A percentile compares a stretch with the other conserved stretches of the same genome.
phyloP scores from a whole-genome alignment of 2,329 filamentous ascomycete species.

The Ceratocystis ficicola region DNA sequence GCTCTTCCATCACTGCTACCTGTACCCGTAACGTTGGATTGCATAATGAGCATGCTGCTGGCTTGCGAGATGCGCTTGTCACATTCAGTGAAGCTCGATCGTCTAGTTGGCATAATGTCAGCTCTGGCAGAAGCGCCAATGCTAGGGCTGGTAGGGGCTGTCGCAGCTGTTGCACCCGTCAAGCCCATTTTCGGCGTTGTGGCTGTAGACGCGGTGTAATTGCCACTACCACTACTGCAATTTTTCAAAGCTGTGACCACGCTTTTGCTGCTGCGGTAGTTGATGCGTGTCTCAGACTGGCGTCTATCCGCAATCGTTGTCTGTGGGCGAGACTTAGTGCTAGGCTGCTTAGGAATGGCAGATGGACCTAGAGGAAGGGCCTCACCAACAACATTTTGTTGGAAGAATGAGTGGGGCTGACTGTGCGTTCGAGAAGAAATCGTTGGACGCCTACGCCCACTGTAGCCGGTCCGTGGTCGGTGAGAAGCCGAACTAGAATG shows the following conservation, averaged over 20 bases:
- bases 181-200: neutral
- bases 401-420: slow-evolving; percentile 22
- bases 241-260: slow-evolving; percentile 25
- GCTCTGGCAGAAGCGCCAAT: neutral
- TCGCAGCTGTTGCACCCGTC: neutral
- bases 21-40: slow-evolving; percentile 43
- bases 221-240: slow-evolving; percentile 11
- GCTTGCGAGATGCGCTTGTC: slow-evolving; percentile 49
- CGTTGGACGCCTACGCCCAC: slow-evolving; percentile 16
- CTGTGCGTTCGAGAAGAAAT: slow-evolving; percentile 22
- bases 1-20: slow-evolving; percentile 33
- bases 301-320: slow-evolving; percentile 30
- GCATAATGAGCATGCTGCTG: slow-evolving; percentile 46
- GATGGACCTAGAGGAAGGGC: slow-evolving; percentile 18
- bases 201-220: neutral
- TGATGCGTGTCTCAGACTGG: slow-evolving; percentile 19
- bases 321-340: slow-evolving; percentile 5
- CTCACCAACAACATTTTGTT: slow-evolving; percentile 16
- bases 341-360: slow-evolving; percentile 18
- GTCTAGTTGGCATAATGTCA: slow-evolving; percentile 36
- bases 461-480: slow-evolving; percentile 31
- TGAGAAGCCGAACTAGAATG: slow-evolving; percentile 19
- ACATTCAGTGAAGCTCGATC: slow-evolving; percentile 50
- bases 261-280: slow-evolving; percentile 2
- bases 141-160: slow-evolving; percentile 4